Conservation (phyloP, 495 filamentous ascomycete genomes). For the Friedmanniomyces simplex region DNA sequence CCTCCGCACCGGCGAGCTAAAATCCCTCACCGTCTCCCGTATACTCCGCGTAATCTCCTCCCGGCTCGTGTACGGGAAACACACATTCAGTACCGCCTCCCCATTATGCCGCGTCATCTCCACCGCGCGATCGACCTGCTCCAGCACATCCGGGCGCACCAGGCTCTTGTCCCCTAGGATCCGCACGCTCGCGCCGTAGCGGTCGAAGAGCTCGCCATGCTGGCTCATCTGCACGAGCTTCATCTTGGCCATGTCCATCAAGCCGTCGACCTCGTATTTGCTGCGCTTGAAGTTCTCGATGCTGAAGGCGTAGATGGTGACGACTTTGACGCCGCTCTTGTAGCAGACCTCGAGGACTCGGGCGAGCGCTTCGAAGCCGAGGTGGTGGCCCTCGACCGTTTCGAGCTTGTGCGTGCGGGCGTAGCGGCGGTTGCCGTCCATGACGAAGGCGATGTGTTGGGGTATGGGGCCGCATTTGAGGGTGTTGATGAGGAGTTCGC, state of each 20-base stretch:
- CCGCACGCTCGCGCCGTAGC: slow-evolving; percentile 78
- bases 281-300: slow-evolving; percentile 98
- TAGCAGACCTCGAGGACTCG: slow-evolving; percentile 94
- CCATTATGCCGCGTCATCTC: slow-evolving; percentile 75
- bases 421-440: slow-evolving; percentile 95
- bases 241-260: slow-evolving; percentile 96
- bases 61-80: slow-evolving; percentile 92
- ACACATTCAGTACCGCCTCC: slow-evolving; percentile 82
- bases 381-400: slow-evolving; percentile 91
- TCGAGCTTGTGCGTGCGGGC: slow-evolving; percentile 84
- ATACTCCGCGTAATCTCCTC: slow-evolving; percentile 95
- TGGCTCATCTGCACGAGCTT: slow-evolving; percentile 84
- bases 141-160: slow-evolving; percentile 73
- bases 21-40: slow-evolving; percentile 72
- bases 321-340: slow-evolving; percentile 85
- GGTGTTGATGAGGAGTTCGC: slow-evolving; percentile 75
- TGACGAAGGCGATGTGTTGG: slow-evolving; percentile 91
- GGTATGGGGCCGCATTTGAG: slow-evolving; percentile 84
- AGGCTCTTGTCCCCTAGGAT: slow-evolving; percentile 74
- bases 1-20: slow-evolving; percentile 42
- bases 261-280: slow-evolving; percentile 91
- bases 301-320: slow-evolving; percentile 95
- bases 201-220: slow-evolving; percentile 85
- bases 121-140: slow-evolving; percentile 72
- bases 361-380: slow-evolving; percentile 91